Evolutionary conservation across 2,329 filamentous ascomycete genomes (phyloP).

Genomic region (Fusarium graminum): DNA sequence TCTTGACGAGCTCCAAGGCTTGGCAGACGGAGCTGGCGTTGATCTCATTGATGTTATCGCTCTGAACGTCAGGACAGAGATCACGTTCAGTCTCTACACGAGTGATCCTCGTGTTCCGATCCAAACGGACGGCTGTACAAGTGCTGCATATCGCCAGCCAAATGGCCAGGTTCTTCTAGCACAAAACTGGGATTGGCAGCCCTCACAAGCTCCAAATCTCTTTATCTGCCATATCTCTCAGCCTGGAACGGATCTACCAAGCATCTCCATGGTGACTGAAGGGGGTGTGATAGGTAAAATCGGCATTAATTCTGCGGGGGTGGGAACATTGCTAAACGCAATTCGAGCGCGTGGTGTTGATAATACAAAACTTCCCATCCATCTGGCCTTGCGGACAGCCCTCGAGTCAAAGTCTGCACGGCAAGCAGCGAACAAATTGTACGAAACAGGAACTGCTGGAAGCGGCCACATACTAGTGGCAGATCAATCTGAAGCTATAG

Average conservation of each 20-base stretch:
- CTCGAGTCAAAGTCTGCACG: constrained; percentile 60
- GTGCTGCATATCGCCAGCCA: constrained; percentile 59
- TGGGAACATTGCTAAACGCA: constrained; percentile 72
- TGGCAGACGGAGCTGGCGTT: constrained; percentile 64
- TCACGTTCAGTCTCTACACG: constrained; percentile 63
- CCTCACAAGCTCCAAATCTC: constrained; percentile 64
- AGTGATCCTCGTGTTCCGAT: constrained; percentile 17
- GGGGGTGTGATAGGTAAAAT: constrained; percentile 75
- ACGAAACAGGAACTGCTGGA: constrained; percentile 32
- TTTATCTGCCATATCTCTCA: constrained; percentile 62
- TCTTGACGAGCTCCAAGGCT: constrained; percentile 61
- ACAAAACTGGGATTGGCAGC: constrained; percentile 73
- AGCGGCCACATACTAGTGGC: constrained; percentile 42
- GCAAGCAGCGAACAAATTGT: constrained; percentile 14
- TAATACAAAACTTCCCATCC: constrained; percentile 65
- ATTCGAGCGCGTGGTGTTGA: constrained; percentile 70
- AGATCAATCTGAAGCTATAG: constrained; percentile 32
- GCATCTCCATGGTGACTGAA: constrained; percentile 69
- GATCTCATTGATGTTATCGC: constrained; percentile 66
- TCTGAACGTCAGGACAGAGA: constrained; percentile 59
- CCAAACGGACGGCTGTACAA: constrained; percentile 67
- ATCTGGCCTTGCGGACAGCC: constrained; percentile 68
- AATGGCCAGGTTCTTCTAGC: constrained; percentile 55
- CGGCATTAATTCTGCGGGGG: constrained; percentile 69
- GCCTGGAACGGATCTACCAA: constrained; percentile 54